Base-by-base conservation (phyloP, 768 basidiomycete species). In the Leccinum boreale region DNA sequence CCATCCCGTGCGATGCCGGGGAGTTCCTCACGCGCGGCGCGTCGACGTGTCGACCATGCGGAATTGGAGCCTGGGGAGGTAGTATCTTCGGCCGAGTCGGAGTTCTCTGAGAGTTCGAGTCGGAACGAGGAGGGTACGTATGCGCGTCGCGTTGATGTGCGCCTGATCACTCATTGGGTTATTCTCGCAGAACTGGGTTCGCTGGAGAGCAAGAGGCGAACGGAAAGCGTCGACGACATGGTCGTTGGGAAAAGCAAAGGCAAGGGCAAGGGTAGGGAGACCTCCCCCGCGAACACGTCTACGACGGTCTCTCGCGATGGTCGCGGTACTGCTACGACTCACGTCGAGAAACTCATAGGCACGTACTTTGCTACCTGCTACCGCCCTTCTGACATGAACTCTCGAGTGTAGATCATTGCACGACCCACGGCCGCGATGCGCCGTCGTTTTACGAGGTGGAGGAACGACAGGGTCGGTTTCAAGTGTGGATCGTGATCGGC, bases 401-500 rank as follows among this genome's bases (percentile, higher is more conserved):
- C 21, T 47, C 8, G 45, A 29, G 7, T 52, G 61, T 64, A 75
- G 60, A 65, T 57, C 58, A 67, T 63, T 65, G 68, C 31, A 35
- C 46, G 0, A 55, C 21, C 5, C 63, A 57, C 26, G 58, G 55
- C 10, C 53, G 59, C 33, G 61, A 69, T 3, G 61, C 50, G 10
- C 79, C 80, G 0, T 65, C 65, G 57, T 75, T 80, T 53, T 67
- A 72, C 47, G 62, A 75, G 50, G 67, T 71, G 60, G 54, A 56
- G 36, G 54, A 56, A 33, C 39, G 19, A 1, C 48, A 60, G 23
- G 54, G 48, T 21, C 61, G 52, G 12, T 76, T 73, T 53, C 76
- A 73, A 33, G 78, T 79, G 5, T 81, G 80, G 80, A 75, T 80
- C n/a, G 70, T 78, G 56, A 74, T 80, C 44, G 78, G 76, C 17